Base-by-base conservation (phyloP, 2,329 filamentous ascomycete genomes). In the Phaeosphaeriaceae sp. region DNA sequence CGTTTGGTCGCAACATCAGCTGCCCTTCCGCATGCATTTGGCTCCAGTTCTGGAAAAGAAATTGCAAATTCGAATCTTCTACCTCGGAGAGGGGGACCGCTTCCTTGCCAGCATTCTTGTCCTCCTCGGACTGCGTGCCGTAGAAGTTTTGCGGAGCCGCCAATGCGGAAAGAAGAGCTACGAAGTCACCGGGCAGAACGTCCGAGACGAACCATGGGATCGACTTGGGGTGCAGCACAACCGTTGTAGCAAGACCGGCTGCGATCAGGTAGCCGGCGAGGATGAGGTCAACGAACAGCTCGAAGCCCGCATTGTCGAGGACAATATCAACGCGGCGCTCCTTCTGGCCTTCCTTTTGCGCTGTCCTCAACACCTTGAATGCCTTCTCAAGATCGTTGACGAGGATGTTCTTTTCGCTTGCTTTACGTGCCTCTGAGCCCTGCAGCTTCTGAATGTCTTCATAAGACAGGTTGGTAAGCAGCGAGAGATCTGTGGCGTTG, bases 131-230 rank as follows among this genome's bases (percentile, higher is more conserved):
- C 0, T 87, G 87, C 0, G 86, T 86, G 71, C 89, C 87, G 80
- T 95, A 98, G 78, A 98, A 97, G 11, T 79, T 70, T 67, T 89
- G 88, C 0, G 95, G 91, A 66, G 88, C 85, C 7, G 89, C 86
- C n/a, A 99, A 85, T 4, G 90, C 91, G 62, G 86, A 88, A 51
- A 99, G 86, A 2, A 98, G 85, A n/a, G 89, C 88, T 1, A 83
- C 84, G 69, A 98, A 97, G 79, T 99, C 95, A 42, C 82, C 84
- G 0, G 94, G 93, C 11, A 97, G 79, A 3, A 98, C 95, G 71
- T 99, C 95, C 0, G 93, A 97, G 48, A 99, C 95, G 74, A 98
- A 99, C 95, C 95, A 99, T 0, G 95, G 95, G 57, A 99, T 93
- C 21, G 88, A 89, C 81, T 99, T 99, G 51, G 95, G 93, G 72